phyloP scores from a whole-genome alignment of 2,329 filamentous ascomycete genomes.

The Calonectria hongkongensis region DNA sequence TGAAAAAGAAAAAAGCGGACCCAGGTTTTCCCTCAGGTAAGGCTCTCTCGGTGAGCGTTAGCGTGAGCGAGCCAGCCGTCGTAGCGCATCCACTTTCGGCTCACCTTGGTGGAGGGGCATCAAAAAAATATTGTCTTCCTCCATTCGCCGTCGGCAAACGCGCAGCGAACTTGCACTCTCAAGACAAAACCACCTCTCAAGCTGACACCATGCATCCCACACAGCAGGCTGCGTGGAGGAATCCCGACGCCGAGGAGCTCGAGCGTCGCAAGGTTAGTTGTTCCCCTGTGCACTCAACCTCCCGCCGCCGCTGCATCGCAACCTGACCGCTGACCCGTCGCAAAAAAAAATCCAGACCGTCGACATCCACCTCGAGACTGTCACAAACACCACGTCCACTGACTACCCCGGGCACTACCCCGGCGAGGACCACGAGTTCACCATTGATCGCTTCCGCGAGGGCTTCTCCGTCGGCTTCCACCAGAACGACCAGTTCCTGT shows the following conservation, averaged over 20 bases:
- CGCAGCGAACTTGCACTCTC: slow-evolving; percentile 28
- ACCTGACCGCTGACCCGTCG: slow-evolving; percentile 16
- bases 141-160: slow-evolving; percentile 33
- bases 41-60: slow-evolving; percentile 2
- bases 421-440: slow-evolving; percentile 90
- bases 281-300: neutral
- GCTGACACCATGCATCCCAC: slow-evolving; percentile 57
- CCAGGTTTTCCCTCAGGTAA: slow-evolving; percentile 5
- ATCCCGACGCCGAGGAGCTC: slow-evolving; percentile 73
- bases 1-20: slow-evolving; percentile 26
- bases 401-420: slow-evolving; percentile 95
- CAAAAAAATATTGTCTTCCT: slow-evolving; percentile 41
- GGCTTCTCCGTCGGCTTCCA: slow-evolving; percentile 87
- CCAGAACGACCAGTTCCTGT: slow-evolving; percentile 84
- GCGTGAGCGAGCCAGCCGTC: neutral
- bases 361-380: slow-evolving; percentile 90
- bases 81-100: slow-evolving; percentile 38
- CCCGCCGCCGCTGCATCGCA: slow-evolving; percentile 16
- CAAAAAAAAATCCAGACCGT: slow-evolving; percentile 76
- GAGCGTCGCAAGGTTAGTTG: slow-evolving; percentile 76
- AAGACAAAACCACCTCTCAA: neutral
- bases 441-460: slow-evolving; percentile 82
- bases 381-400: slow-evolving; percentile 90
- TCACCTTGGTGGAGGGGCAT: slow-evolving; percentile 46
- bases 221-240: slow-evolving; percentile 60